phyloP scores from a whole-genome alignment of 805 yeast genomes.

The Lachancea waltii region DNA sequence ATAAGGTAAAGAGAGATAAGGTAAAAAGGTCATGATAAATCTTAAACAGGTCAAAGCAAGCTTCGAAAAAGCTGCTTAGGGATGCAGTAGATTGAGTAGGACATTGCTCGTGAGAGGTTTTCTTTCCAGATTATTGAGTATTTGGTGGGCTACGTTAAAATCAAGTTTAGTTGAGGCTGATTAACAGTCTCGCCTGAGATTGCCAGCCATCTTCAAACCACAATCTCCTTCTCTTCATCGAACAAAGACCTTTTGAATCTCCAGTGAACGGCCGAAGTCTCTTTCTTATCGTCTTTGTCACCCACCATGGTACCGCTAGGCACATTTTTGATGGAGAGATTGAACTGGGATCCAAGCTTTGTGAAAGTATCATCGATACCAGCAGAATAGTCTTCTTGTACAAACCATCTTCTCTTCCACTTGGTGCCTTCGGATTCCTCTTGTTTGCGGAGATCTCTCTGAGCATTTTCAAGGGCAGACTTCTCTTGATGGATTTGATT shows the following conservation, averaged over 20 bases:
- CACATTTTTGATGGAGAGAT: slow-evolving; percentile 54
- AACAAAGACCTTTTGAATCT: slow-evolving; percentile 52
- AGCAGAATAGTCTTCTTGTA: slow-evolving; percentile 37
- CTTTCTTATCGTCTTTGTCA: slow-evolving; percentile 45
- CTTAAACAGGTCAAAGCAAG: not conserved
- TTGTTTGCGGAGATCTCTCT: slow-evolving; percentile 70
- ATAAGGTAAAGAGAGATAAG: not conserved
- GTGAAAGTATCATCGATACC: slow-evolving; percentile 34
- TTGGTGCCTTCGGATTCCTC: slow-evolving; percentile 57
- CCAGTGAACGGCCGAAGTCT: slow-evolving; percentile 54
- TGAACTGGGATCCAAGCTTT: slow-evolving; percentile 41
- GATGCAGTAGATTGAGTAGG: not conserved
- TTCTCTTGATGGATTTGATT: slow-evolving; percentile 71
- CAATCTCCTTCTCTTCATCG: slow-evolving; percentile 55
- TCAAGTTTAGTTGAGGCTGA: no score
- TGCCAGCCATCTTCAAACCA: slow-evolving; percentile 26
- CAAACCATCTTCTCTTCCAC: slow-evolving; percentile 87
- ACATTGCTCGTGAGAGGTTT: not conserved
- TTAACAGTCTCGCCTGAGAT: no score
- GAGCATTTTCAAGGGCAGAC: slow-evolving; percentile 71
- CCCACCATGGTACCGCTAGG: slow-evolving; percentile 58
- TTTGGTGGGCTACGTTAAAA: no score
- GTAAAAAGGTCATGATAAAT: slow-evolving; percentile 7
- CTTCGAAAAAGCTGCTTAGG: not conserved
- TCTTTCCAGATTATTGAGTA: not conserved